Evolutionary conservation across 768 basidiomycete genomes (phyloP).

Genomic region (Mycena vitilis): DNA sequence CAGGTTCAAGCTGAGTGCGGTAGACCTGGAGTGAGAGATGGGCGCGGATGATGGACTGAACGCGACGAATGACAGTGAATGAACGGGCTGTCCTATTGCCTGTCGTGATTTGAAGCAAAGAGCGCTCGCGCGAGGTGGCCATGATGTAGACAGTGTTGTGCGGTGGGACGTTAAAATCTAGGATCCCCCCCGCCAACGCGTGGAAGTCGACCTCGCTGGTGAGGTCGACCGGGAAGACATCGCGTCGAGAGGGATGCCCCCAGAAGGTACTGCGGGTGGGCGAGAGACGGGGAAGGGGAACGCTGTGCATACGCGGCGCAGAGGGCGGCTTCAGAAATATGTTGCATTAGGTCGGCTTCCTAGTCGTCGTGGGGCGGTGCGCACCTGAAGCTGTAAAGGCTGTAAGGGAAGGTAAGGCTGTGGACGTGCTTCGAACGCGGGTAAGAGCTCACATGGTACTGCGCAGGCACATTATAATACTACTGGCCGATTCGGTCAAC

Average conservation of each 20-base stretch:
- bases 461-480: background rate
- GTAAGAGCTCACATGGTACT: constrained; percentile 14
- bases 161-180: constrained; percentile 1
- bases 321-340: constrained; percentile 17
- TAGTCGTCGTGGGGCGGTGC: constrained; percentile 4
- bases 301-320: constrained; percentile 5
- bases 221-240: constrained; percentile 26
- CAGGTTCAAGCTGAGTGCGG: background rate
- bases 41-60: constrained; percentile 13
- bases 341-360: background rate
- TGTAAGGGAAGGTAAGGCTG: constrained; percentile 23
- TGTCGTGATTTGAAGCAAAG: constrained; percentile 13
- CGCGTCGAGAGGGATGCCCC: background rate
- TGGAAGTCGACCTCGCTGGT: constrained; percentile 23
- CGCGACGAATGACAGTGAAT: constrained; percentile 17
- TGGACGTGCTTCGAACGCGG: background rate
- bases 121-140: constrained; percentile 4
- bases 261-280: background rate
- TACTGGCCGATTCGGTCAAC: background rate
- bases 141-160: constrained; percentile 16
- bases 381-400: constrained; percentile 29
- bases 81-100: background rate
- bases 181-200: background rate
- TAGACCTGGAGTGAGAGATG: constrained; percentile 16
- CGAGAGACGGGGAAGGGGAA: constrained; percentile 17